Conservation (phyloP, 1,284 basidiomycete species). For the Laetiporus sulphureus region DNA sequence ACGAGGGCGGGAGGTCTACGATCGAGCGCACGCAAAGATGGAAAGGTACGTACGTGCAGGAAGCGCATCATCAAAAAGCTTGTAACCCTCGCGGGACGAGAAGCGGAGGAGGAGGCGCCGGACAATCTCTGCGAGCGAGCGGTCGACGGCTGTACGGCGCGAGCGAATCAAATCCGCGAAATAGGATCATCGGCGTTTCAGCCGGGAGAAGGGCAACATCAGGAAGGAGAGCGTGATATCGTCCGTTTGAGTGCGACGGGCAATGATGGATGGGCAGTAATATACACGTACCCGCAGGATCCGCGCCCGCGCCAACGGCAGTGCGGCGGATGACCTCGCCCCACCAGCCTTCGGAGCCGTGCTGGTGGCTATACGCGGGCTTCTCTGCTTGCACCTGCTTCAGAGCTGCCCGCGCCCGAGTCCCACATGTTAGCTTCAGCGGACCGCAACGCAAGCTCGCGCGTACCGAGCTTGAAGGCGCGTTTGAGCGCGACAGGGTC, state of each 20-base stretch:
- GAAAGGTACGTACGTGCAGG: constrained; percentile 42
- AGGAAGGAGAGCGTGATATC: neutral
- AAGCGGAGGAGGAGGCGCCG: constrained; percentile 54
- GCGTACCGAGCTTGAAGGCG: constrained; percentile 63
- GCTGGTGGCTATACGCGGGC: constrained; percentile 45
- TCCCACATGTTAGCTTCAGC: neutral
- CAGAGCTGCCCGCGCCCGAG: constrained; percentile 43
- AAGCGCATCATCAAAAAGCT: constrained; percentile 55
- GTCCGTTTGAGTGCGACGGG: constrained; percentile 3
- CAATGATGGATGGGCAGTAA: neutral
- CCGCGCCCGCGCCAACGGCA: constrained; percentile 65
- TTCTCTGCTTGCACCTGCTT: constrained; percentile 50
- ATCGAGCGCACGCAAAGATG: neutral
- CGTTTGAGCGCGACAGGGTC: constrained; percentile 41
- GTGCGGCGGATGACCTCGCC: constrained; percentile 63
- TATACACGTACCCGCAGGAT: constrained; percentile 38
- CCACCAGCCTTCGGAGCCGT: constrained; percentile 62
- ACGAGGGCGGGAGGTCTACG: neutral
- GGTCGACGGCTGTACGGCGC: constrained; percentile 40
- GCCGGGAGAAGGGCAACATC: neutral
- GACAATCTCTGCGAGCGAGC: constrained; percentile 45
- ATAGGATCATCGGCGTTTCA: neutral
- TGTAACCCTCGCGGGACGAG: constrained; percentile 64
- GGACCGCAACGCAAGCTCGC: neutral
- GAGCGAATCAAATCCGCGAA: neutral